A percentile compares a stretch with the other conserved stretches of the same genome.
phyloP scores from a whole-genome alignment of 1,284 basidiomycete species.

The Ustilago xerochloae region DNA sequence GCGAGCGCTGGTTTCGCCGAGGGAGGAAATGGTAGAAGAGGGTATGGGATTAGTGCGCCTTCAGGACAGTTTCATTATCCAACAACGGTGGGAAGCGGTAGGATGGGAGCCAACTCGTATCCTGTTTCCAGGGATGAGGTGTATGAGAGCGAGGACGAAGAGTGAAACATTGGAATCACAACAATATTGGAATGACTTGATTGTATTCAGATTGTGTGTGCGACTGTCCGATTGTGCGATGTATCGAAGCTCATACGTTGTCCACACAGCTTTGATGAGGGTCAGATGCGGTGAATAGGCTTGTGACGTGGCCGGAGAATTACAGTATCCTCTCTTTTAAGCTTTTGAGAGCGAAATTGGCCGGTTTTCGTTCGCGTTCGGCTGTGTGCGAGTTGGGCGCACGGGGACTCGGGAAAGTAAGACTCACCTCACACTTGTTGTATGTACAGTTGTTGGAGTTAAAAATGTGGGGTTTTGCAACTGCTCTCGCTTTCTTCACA shows the following conservation, averaged over 20 bases:
- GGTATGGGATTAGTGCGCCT: conserved; percentile 36
- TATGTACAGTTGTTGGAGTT: too few relatives aligned
- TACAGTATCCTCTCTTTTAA: too few relatives aligned
- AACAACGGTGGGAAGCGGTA: not conserved
- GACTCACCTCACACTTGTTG: too few relatives aligned
- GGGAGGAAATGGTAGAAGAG: conserved; percentile 13
- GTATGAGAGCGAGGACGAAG: conserved; percentile 20
- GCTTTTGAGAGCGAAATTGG: not conserved
- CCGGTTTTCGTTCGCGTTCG: too few relatives aligned
- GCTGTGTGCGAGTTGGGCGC: too few relatives aligned
- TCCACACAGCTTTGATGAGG: too few relatives aligned
- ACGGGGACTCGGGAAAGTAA: too few relatives aligned
- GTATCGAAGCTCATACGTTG: not conserved
- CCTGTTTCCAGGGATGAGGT: conserved; percentile 30
- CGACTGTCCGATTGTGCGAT: not conserved
- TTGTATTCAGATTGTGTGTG: not conserved
- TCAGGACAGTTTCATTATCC: conserved; percentile 39
- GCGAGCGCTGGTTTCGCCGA: conserved; percentile 1
- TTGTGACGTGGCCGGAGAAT: conserved; percentile 18
- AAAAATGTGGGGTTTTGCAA: not conserved
- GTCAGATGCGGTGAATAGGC: not conserved
- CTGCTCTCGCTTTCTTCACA: too few relatives aligned
- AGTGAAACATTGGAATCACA: conserved; percentile 3
- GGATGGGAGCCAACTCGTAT: conserved; percentile 11
- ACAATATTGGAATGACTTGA: not conserved